phyloP scores from a whole-genome alignment of 1,284 basidiomycete species.

The Ustilago tritici region DNA sequence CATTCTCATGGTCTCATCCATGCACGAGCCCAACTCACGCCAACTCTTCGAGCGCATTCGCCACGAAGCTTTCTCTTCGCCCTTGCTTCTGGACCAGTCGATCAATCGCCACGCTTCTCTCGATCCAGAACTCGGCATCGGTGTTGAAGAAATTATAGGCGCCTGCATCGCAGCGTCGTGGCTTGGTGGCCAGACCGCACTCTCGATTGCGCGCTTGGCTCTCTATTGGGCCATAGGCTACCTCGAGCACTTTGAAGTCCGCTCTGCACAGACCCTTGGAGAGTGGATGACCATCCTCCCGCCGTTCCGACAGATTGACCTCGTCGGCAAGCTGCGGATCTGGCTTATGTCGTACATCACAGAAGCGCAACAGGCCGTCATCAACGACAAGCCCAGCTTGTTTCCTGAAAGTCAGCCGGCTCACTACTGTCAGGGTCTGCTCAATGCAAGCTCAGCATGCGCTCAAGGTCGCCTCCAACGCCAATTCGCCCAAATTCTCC shows the following conservation, averaged over 20 bases:
- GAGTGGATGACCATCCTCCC: slow-evolving; percentile 61
- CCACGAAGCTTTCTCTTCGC: slow-evolving; percentile 51
- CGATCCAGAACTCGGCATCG: slow-evolving; percentile 64
- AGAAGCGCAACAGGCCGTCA: slow-evolving; percentile 61
- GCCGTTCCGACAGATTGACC: slow-evolving; percentile 61
- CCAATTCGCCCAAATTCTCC: slow-evolving; percentile 32
- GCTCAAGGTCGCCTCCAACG: slow-evolving; percentile 31
- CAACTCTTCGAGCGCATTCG: slow-evolving; percentile 45
- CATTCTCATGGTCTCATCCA: slow-evolving; percentile 58
- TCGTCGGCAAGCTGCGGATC: slow-evolving; percentile 57
- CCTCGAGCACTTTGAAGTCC: slow-evolving; percentile 59
- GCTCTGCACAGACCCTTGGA: slow-evolving; percentile 55
- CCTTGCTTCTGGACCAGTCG: slow-evolving; percentile 46
- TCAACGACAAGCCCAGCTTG: slow-evolving; percentile 51
- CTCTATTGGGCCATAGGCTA: slow-evolving; percentile 61
- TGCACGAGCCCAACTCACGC: slow-evolving; percentile 54
- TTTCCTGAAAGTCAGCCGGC: slow-evolving; percentile 47
- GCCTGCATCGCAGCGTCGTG: slow-evolving; percentile 60
- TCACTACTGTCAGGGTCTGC: slow-evolving; percentile 55
- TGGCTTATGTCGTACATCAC: slow-evolving; percentile 63
- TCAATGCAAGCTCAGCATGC: slow-evolving; percentile 48
- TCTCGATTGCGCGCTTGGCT: slow-evolving; percentile 44
- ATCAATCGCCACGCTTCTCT: slow-evolving; percentile 45
- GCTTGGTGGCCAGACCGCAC: slow-evolving; percentile 53
- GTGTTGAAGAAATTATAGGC: slow-evolving; percentile 65